These are phyloP conservation scores for Pythium rishiriense DNA, from an alignment of 352 stramenopile species.

Conservation along the genomic window DNA sequence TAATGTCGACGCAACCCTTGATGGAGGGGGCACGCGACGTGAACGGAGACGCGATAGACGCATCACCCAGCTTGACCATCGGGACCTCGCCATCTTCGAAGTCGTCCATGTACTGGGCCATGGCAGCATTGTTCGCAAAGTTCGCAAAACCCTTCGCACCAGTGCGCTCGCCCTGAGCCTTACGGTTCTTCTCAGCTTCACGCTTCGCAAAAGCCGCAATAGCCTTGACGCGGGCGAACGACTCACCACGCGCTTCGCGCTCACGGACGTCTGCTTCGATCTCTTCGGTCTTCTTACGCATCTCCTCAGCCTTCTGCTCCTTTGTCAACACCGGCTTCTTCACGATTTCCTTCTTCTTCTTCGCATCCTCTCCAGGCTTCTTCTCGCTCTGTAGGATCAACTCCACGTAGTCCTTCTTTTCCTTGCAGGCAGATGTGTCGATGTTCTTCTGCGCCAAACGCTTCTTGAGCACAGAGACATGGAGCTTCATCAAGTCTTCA, in stretches of 20 bases:
- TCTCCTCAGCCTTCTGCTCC: constrained; percentile 85
- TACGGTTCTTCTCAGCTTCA: constrained; percentile 71
- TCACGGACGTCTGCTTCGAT: constrained; percentile 79
- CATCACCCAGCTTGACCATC: constrained; percentile 99
- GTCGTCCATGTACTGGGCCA: constrained; percentile 90
- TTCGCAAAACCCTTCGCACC: constrained; percentile 83
- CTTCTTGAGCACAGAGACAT: constrained; percentile 85
- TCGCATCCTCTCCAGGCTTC: constrained; percentile 41
- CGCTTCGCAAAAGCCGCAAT: constrained; percentile 85
- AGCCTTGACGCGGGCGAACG: constrained; percentile 84
- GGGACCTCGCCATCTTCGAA: constrained; percentile 91
- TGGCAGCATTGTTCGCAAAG: constrained; percentile 86
- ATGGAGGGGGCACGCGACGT: constrained; percentile 94
- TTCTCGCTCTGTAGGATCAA: constrained; percentile 71
- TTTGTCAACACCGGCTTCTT: constrained; percentile 66
- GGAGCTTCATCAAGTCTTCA: constrained; percentile 84
- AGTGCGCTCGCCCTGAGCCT: constrained; percentile 64
- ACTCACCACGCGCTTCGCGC: constrained; percentile 79
- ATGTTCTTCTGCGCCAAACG: constrained; percentile 66
- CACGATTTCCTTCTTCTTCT: constrained; percentile 56
- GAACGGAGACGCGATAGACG: constrained; percentile 99
- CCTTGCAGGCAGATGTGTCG: constrained; percentile 65
- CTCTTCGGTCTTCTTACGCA: constrained; percentile 78
- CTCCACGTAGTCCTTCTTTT: constrained; percentile 83
- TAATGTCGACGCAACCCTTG: constrained; percentile 93